Evolutionary conservation across 345 rosid species (phyloP), one percentile per base, ranked within the genome.

Genomic region (Rhizophora mangle): DNA sequence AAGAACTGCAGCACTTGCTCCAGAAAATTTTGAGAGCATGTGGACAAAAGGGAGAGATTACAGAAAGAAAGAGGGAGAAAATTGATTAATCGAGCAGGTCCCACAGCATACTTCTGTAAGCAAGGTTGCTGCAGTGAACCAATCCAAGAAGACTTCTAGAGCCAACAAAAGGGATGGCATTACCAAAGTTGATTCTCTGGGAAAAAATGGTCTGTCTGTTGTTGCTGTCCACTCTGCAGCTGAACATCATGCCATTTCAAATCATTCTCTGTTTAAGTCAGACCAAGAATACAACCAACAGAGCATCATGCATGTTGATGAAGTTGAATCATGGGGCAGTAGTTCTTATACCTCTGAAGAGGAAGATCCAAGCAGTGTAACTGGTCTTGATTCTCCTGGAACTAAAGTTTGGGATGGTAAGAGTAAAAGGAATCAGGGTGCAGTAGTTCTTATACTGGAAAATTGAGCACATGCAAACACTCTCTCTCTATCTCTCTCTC

Each of bases 41-140:
- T 96, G 99, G 99, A 79, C 98, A 19, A 96, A 92, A 82, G 99
- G 99, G 78, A 89, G 89, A 85, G 85, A 90, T 53, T 92, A 92
- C 78, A 82, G 61, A 76, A 85, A 75, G 78, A 90, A 82, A 78
- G 84, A 82, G 61, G 79, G 78, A n/a, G 82, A 80, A 74, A 77
- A 80, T 73, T 57, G 55, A 62, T n/a, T 71, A 22, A 69, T 30
- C 39, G 81, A 87, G 70, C 84, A 78, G 67, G 78, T 68, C 67
- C 75, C 81, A 3, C 83, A 83, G 68, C 64, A 59, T 59, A 69
- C 80, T 66, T 81, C 83, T 31, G 68, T 32, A 57, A 71, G 74
- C 62, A 82, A 84, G 78, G 75, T 75, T 55, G 70, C 67, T 62
- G 43, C 73, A 2, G 70, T 31, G n/a, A 78, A 73, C 69, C 58